Evolutionary conservation across 2,329 filamentous ascomycete species (phyloP), one percentile per base, ranked within the genome.

Genomic region (Tolypocladium album): DNA sequence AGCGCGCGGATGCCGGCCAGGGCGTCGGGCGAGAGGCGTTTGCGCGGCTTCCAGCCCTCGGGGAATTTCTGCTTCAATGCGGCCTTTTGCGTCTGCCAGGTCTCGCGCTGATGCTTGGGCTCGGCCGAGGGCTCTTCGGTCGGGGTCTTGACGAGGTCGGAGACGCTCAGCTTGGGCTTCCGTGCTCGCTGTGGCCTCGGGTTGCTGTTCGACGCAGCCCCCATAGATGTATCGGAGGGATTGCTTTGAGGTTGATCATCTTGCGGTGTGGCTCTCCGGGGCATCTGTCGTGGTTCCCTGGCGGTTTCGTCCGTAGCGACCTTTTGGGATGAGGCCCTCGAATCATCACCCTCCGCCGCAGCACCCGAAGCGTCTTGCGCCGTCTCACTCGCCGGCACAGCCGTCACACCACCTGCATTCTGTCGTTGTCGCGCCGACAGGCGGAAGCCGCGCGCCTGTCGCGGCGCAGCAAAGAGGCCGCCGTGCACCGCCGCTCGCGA

Each of bases 21-120:
- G 1, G 92, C 91, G 72, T 97, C 93, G 0, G 94, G 94, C 0
- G 94, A 97, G 12, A 99, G 81, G 61, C 87, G 87, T 74, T 96
- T 97, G 56, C 83, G 82, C 38, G 94, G 93, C 36, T 82, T 81
- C 92, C 93, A 99, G 12, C 87, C 85, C 9, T 87, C 83, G 1
- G 85, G 85, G 64, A 97, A 94, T 69, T 97, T 99, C 62, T 83
- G 74, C 67, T 87, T 83, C 42, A 95, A 74, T 0, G 86, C 88
- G 1, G 76, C 77, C 71, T 96, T 97, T 65, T 97, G 88, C 17
- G 83, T 72, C 70, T 84, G 81, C 94, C 94, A 97, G 4, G 68
- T 61, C 64, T 86, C 82, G 4, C 68, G 71, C 60, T 74, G 64
- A 22, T 63, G 61, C 20, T 52, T 45, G 42, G 9, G 42, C 24